Conservation (phyloP, 2,329 filamentous ascomycete genomes). For the Fusarium devonianum region DNA sequence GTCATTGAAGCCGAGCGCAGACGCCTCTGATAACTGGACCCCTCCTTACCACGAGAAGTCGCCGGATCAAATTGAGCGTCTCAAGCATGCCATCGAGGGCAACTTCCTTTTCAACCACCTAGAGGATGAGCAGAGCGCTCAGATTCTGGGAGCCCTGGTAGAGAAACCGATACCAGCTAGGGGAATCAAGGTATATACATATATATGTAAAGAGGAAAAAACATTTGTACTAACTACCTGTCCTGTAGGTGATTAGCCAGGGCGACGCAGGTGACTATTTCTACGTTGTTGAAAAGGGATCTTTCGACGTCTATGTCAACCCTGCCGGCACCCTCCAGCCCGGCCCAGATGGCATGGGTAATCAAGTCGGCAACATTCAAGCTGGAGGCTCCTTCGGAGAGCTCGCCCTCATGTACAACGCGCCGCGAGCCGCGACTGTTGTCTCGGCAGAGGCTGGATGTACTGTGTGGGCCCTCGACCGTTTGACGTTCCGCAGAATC, state of each 20-base stretch:
- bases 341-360: slow-evolving; percentile 82
- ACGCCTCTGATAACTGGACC: slow-evolving; percentile 86
- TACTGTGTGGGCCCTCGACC: slow-evolving; percentile 92
- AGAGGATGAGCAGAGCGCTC: slow-evolving; percentile 88
- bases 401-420: slow-evolving; percentile 97
- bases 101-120: slow-evolving; percentile 96
- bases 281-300: slow-evolving; percentile 92
- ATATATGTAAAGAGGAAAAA: too few relatives aligned
- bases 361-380: slow-evolving; percentile 81
- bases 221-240: slow-evolving; percentile 37
- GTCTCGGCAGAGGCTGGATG: slow-evolving; percentile 80
- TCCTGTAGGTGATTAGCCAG: slow-evolving; percentile 85
- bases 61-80: slow-evolving; percentile 77
- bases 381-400: slow-evolving; percentile 95
- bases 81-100: slow-evolving; percentile 81
- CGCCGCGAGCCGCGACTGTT: slow-evolving; percentile 92
- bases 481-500: slow-evolving; percentile 95
- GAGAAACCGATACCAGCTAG: slow-evolving; percentile 96
- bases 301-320: slow-evolving; percentile 92
- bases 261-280: slow-evolving; percentile 97
- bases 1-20: slow-evolving; percentile 87
- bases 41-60: slow-evolving; percentile 87
- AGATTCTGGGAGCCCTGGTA: slow-evolving; percentile 87
- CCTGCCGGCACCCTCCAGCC: slow-evolving; percentile 76
- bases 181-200: slow-evolving; percentile 77